Percentiles rank a stretch among this genome's conserved stretches.
phyloP scores from a whole-genome alignment of 2,329 filamentous ascomycete genomes.

The Calonectria hongkongensis region DNA sequence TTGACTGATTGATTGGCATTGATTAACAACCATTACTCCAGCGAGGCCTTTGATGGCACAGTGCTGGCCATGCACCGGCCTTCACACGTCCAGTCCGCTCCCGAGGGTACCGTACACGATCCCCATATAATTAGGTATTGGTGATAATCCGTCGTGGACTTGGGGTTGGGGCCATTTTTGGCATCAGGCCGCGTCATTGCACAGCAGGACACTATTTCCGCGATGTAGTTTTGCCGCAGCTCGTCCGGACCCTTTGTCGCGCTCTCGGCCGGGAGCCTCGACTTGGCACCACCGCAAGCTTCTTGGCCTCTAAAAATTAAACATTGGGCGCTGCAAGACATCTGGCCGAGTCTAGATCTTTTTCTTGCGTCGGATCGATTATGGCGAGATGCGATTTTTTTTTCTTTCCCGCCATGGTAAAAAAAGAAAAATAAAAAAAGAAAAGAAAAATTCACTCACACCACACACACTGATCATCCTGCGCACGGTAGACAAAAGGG shows the following conservation, averaged over 20 bases:
- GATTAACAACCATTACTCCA: slow-evolving; percentile 21
- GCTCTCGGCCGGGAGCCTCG: slow-evolving; percentile 39
- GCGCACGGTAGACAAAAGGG: not conserved
- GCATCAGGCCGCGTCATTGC: slow-evolving; percentile 20
- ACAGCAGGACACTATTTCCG: slow-evolving; percentile 20
- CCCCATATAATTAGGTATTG: slow-evolving; percentile 24
- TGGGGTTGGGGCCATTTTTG: slow-evolving; percentile 18
- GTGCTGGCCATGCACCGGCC: not conserved
- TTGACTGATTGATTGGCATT: slow-evolving; percentile 28
- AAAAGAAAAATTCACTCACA: not conserved
- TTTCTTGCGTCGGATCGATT: not conserved
- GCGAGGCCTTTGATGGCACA: not conserved
- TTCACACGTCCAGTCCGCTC: not conserved
- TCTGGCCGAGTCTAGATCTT: slow-evolving; percentile 26
- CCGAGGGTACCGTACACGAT: slow-evolving; percentile 19
- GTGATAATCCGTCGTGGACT: slow-evolving; percentile 14
- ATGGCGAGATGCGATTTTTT: not conserved
- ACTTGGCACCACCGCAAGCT: slow-evolving; percentile 28
- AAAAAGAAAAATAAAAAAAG: not conserved
- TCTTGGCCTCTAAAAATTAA: slow-evolving; percentile 25
- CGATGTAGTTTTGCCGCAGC: slow-evolving; percentile 1
- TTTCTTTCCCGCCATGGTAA: not conserved
- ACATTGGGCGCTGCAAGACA: slow-evolving; percentile 34
- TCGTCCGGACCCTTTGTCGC: slow-evolving; percentile 23
- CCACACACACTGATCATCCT: too few relatives aligned